Conservation (phyloP, 2,329 filamentous ascomycete species). For the Aschersonia sp. region DNA sequence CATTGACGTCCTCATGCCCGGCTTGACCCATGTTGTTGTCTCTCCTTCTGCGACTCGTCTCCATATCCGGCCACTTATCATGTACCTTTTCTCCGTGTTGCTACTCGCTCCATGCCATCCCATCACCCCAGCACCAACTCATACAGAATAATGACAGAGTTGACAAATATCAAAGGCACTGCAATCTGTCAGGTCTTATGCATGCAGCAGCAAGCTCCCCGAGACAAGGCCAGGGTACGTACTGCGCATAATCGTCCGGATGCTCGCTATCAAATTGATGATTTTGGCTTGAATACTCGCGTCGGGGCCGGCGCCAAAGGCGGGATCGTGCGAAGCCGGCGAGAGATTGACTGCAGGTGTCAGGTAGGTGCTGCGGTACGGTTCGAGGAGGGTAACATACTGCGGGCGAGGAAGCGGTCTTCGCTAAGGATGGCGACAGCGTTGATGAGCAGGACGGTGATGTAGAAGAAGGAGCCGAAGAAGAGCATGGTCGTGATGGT, state of each 20-base stretch:
- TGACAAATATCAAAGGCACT: slow-evolving; percentile 79
- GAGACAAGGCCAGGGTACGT: slow-evolving; percentile 5
- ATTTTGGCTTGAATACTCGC: slow-evolving; percentile 75
- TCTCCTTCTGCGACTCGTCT: too few relatives aligned
- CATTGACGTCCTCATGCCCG: too few relatives aligned
- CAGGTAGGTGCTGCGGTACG: not conserved
- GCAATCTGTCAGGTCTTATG: not conserved
- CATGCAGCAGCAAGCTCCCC: not conserved
- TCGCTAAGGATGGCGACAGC: slow-evolving; percentile 87
- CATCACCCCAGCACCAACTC: slow-evolving; percentile 59
- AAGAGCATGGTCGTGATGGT: slow-evolving; percentile 45
- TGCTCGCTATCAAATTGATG: slow-evolving; percentile 79
- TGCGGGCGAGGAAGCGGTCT: slow-evolving; percentile 77
- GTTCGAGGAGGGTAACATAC: slow-evolving; percentile 12
- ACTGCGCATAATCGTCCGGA: slow-evolving; percentile 90
- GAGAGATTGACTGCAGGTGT: slow-evolving; percentile 56
- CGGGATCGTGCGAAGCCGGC: slow-evolving; percentile 52
- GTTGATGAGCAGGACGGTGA: slow-evolving; percentile 80
- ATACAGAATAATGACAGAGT: slow-evolving; percentile 71
- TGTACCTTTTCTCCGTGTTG: not conserved
- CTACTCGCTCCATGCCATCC: not conserved
- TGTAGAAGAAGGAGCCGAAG: slow-evolving; percentile 58
- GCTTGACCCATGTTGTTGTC: too few relatives aligned
- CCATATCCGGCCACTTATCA: too few relatives aligned
- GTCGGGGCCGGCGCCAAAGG: slow-evolving; percentile 61